Evolutionary conservation across 768 basidiomycete genomes (phyloP), one percentile per base, ranked within the genome.

Genomic region (Lactarius trivialis): DNA sequence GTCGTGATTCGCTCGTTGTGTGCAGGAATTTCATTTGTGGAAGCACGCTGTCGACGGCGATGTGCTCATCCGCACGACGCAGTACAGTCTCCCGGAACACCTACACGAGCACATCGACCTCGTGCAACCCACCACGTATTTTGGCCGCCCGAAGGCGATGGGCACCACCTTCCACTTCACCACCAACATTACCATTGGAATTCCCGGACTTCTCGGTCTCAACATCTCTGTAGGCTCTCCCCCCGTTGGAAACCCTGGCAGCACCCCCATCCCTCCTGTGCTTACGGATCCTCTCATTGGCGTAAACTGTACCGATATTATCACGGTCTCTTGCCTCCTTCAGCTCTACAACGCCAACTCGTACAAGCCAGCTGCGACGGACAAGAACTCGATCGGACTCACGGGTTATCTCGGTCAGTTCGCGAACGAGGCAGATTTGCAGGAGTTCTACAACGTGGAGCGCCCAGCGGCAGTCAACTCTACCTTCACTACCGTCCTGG

Each of bases 51-150:
- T 74, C 24, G 79, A 75, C 55, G 85, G 82, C 4, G 82, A 84
- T 33, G 19, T 60, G 19, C 24, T 64, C 28, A 74, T 88, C 62
- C 81, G 89, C 58, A 86, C 89, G n/a, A 84, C 82, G 4, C 76
- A 75, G 61, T 90, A 88, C 74, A 85, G 82, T 67, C 78, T 91
- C 19, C 88, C 88, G 0, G 76, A 76, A 51, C 63, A 79, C 60
- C 71, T 89, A 51, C 78, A 84, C 66, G 73, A 75, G 3, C 85
- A 89, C 68, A 70, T 89, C 60, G 85, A 88, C 39, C 71, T 89
- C 33, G 75, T 90, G 32, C 86, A 89, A 63, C 88, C 88, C 0
- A 89, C 88, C 2, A 89, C 86, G 1, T 79, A 82, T 71, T 90
- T 89, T 67, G 74, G 78, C 48, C 79, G 78, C 60, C 72, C 75